These are phyloP conservation scores for Botryosphaeria dothidea DNA, from an alignment of 2,329 filamentous ascomycete species.

Conservation along the genomic window DNA sequence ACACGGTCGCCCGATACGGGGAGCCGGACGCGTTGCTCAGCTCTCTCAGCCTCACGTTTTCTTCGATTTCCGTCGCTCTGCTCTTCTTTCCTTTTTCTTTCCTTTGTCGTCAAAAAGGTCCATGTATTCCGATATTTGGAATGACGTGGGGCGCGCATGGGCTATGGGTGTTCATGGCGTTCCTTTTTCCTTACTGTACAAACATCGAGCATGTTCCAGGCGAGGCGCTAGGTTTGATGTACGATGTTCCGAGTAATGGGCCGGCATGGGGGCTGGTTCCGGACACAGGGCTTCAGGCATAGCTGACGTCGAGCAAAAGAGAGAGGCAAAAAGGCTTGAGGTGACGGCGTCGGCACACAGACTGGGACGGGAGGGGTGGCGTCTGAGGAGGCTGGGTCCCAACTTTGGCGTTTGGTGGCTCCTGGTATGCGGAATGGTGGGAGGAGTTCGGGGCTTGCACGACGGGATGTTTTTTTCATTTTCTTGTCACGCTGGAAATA, in stretches of 20 bases:
- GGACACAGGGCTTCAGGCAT: background rate
- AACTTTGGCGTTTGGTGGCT: slow-evolving; percentile 1
- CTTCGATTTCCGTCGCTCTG: slow-evolving; percentile 2
- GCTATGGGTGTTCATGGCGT: slow-evolving; percentile 14
- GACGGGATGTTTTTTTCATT: slow-evolving; percentile 18
- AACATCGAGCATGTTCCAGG: slow-evolving; percentile 18
- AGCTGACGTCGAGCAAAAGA: slow-evolving; percentile 11
- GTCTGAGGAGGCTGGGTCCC: slow-evolving; percentile 9
- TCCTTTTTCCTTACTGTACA: slow-evolving; percentile 18
- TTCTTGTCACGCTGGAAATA: slow-evolving; percentile 18
- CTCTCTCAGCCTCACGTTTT: slow-evolving; percentile 10
- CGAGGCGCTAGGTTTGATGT: slow-evolving; percentile 18
- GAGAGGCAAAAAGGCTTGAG: background rate
- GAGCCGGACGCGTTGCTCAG: slow-evolving; percentile 6
- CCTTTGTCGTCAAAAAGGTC: background rate
- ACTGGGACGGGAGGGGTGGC: background rate
- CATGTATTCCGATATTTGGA: slow-evolving; percentile 6
- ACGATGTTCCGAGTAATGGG: slow-evolving; percentile 16
- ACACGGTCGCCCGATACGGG: background rate
- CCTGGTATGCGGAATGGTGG: background rate
- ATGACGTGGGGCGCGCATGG: slow-evolving; percentile 15
- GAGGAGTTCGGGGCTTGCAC: slow-evolving; percentile 16
- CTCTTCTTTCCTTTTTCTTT: background rate
- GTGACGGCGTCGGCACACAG: slow-evolving; percentile 8
- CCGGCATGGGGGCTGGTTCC: slow-evolving; percentile 17